Base-by-base conservation (phyloP, 2,329 filamentous ascomycete species). In the Emmonsiellopsis sp. region DNA sequence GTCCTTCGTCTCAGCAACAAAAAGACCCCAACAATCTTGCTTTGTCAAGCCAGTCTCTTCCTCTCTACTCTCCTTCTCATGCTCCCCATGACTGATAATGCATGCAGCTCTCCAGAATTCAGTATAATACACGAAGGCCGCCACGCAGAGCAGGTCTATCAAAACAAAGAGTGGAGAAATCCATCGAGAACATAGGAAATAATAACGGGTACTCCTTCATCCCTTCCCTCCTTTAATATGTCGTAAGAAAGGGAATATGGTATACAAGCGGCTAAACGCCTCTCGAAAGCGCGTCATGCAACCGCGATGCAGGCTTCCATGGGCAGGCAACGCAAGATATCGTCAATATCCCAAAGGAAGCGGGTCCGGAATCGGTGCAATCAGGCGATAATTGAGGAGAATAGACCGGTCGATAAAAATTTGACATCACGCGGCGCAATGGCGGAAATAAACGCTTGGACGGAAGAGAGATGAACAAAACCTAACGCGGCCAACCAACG, bases 101-200 rank as follows among this genome's bases (percentile, higher is more conserved):
- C 21, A 49, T 32, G 27, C 34, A 39, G 39, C 37, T 31, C 39
- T 8, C 17, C 34, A 39, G 39, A 51, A 43, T 5, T 10, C 37
- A 50, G 21, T 43, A 51, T 42, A 43, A 43, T 43, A 51, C 49
- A 43, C 39, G 5, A 42, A 51, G 37, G 27, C 39, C 49, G 27
- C 31, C 40, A 14, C 39, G n/a, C 47, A 44, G 45, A 27, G 14
- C 17, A 36, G 21, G 46, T 32, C 48, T 40, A 46, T 51, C 33
- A 40, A 51, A 49, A 50, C 40, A 49, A 39, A 52, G 50, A 31
- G 56, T 45, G 48, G 51, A 55, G 42, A 42, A 53, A 48, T 17
- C 11, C 6, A 39, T 14, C 4, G 31, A n/a, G 9, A 48, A 11
- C n/a, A 21, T 13, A 37, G 10, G n/a, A 10, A 21, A 48, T 5